Evolutionary conservation across 768 basidiomycete genomes (phyloP), one percentile per base, ranked within the genome.

Genomic region (Mycena haematopus): DNA sequence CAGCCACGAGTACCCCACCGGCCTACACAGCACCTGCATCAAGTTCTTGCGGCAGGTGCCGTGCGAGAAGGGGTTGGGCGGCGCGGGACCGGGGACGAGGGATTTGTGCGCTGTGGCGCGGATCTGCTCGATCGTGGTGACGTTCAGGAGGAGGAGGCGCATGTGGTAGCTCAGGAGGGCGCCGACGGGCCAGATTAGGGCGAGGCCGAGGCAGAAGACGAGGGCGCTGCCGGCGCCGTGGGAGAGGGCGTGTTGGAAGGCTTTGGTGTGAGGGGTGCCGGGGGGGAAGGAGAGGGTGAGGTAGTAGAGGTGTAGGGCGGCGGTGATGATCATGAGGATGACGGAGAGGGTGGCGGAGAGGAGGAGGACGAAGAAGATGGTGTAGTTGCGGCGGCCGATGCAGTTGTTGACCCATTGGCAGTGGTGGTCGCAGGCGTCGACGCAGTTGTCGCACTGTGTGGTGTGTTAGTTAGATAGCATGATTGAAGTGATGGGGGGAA

Each of bases 121-220:
- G 68, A 96, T 94, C 90, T 94, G 93, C 78, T 98, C 96, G 64
- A 98, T 95, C n/a, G 95, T 98, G 10, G 96, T 97, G 36, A 94
- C 82, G 74, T 96, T 96, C 65, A 95, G 79, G 33, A 95, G 73
- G 56, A 96, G 76, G 51, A 98, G 81, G 75, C 95, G 83, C 73
- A 93, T 75, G 78, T 98, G 95, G 77, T 96, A 98, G 14, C 77
- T 78, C 58, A 96, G 72, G 62, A 98, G 77, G 25, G 93, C 91
- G 5, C 78, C 80, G 1, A 97, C 88, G 6, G 95, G 94, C 87
- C 92, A 93, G 31, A 96, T 83, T 19, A 95, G 84, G 17, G 86
- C 66, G 22, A 92, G 78, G 2, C 90, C 84, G 54, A 96, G 70
- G 42, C 81, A 78, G 70, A 96, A 97, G 21, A 83, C 91, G 33